phyloP scores from a whole-genome alignment of 2,329 filamentous ascomycete species.

The Celoporthe dispersa region DNA sequence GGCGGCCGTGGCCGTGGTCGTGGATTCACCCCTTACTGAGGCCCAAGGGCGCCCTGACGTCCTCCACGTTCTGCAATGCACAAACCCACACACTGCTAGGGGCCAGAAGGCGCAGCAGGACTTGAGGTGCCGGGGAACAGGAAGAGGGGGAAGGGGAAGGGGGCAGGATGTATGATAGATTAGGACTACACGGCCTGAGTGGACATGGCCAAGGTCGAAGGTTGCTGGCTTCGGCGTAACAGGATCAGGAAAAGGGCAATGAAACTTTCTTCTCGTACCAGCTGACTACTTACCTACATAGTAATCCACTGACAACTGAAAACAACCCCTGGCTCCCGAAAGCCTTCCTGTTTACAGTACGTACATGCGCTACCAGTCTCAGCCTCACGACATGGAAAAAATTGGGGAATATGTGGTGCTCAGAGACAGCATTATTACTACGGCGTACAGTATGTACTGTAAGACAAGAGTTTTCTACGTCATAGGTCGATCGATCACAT shows the following conservation, averaged over 20 bases:
- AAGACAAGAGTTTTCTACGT: neutral
- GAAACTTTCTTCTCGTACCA: constrained; percentile 15
- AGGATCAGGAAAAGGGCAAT: constrained; percentile 23
- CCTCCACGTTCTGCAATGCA: neutral
- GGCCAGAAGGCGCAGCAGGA: constrained; percentile 21
- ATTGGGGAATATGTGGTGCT: neutral
- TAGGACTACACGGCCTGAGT: constrained; percentile 6
- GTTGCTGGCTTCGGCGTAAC: constrained; percentile 24
- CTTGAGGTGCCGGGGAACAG: neutral
- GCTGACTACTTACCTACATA: constrained; percentile 10
- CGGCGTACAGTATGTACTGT: neutral
- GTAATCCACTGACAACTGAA: neutral
- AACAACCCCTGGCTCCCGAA: constrained; percentile 7
- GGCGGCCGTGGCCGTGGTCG: constrained; percentile 58
- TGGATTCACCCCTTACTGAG: constrained; percentile 68
- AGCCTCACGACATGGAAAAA: neutral
- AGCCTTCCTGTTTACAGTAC: too few species aligned
- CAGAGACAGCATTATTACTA: neutral
- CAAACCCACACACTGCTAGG: neutral
- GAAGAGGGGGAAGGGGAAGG: neutral
- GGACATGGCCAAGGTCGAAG: constrained; percentile 23
- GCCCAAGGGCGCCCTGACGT: constrained; percentile 15
- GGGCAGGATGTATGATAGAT: constrained; percentile 16
- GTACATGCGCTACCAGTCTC: neutral
- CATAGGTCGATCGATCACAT: constrained; percentile 13